Evolutionary conservation across 73 alveolate species (phyloP), one percentile per base, ranked within the genome.

Genomic region (Stentor coeruleus): DNA sequence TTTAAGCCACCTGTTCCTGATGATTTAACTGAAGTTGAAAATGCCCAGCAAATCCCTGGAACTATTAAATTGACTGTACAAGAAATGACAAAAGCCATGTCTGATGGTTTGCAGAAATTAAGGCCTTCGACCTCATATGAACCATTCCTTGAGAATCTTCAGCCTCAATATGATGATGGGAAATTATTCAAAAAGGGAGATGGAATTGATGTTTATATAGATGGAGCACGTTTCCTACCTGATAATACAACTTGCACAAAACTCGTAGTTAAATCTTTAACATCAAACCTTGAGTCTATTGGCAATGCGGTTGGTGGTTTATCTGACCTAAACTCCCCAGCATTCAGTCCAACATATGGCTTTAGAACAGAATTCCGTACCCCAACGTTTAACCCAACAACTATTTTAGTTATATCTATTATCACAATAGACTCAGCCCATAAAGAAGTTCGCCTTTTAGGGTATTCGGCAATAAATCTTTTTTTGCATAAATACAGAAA

Each of bases 171-270:
- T 14, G 28, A 15, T 0, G 72, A 87, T 39, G 92, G 74, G 41
- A 74, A 87, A 55, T 87, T 85, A 28, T 87, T 87, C 80, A 88
- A 87, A n/a, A 87, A 85, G 49, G 91, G 90, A 58, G 88, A 75
- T 76, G 98, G 98, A 42, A 82, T 94, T 26, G 98, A 94, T 74
- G 89, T 94, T 72, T 94, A 94, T 59, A 88, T 94, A n/a, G 98
- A 94, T 85, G 84, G 74, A 15, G 93, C 94, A 1, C 81, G 98
- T 59, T 94, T 92, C 66, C 81, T 92, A 28, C 98, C 98, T 35
- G 98, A 94, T 73, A 94, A 94, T 87, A 93, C 86, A 3, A 92
- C 97, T 3, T 90, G 89, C 3, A 77, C 96, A 35, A 94, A 91
- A 81, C 66, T 87, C 33, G 59, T 81, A 14, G 39, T 94, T 41